A percentile compares a stretch with the other conserved stretches of the same genome.
phyloP scores from a whole-genome alignment of 495 filamentous ascomycete species.

The Xylaria cubensis region DNA sequence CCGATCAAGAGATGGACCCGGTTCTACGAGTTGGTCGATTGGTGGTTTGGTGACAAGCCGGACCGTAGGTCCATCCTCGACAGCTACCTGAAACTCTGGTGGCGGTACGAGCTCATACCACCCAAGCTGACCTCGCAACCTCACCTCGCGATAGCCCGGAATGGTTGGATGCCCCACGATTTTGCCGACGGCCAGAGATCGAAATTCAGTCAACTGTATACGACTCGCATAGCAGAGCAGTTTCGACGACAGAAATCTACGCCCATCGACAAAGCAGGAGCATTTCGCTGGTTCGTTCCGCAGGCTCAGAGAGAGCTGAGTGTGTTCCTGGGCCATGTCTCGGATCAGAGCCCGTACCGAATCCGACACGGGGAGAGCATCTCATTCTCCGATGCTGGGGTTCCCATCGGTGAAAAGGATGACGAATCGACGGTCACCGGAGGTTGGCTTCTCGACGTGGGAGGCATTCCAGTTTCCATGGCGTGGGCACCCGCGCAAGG shows the following conservation, averaged over 20 bases:
- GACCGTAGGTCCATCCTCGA: slow-evolving; percentile 47
- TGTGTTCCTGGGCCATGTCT: slow-evolving; percentile 46
- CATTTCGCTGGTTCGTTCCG: slow-evolving; percentile 40
- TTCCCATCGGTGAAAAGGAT: slow-evolving; percentile 33
- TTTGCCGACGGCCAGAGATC: slow-evolving; percentile 40
- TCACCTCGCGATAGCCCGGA: slow-evolving; percentile 41
- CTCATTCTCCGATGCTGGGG: slow-evolving; percentile 36
- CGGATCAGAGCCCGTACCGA: slow-evolving; percentile 43
- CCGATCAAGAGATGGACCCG: slow-evolving; percentile 53
- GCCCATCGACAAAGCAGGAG: slow-evolving; percentile 31
- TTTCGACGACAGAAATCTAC: slow-evolving; percentile 34
- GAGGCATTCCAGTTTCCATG: slow-evolving; percentile 51
- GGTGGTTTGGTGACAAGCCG: slow-evolving; percentile 52
- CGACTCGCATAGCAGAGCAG: slow-evolving; percentile 30
- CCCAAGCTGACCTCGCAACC: slow-evolving; percentile 36
- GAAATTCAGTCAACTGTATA: slow-evolving; percentile 43
- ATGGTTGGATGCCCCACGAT: slow-evolving; percentile 47
- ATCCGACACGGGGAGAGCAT: slow-evolving; percentile 43
- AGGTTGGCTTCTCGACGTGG: slow-evolving; percentile 55
- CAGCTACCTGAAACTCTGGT: slow-evolving; percentile 50
- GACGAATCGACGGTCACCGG: slow-evolving; percentile 30
- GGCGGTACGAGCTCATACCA: slow-evolving; percentile 46
- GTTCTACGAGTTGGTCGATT: slow-evolving; percentile 48
- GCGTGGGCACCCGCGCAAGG: slow-evolving; percentile 50
- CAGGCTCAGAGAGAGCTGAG: slow-evolving; percentile 41